Conservation (phyloP, 2,329 filamentous ascomycete genomes). For the Macrophomina pseudophaseolina region DNA sequence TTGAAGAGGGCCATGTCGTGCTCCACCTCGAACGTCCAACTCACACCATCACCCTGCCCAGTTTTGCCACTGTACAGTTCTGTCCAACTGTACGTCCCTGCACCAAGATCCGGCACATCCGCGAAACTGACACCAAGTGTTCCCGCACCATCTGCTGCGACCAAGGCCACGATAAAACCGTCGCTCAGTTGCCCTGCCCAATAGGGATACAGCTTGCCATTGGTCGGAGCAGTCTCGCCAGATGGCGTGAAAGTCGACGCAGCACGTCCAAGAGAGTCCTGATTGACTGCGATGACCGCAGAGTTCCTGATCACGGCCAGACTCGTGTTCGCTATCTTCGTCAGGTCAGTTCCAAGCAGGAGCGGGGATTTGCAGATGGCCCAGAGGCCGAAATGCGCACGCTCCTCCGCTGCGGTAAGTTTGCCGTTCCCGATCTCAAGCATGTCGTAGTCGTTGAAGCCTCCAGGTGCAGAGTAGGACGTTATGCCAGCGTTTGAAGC, state of each 20-base stretch:
- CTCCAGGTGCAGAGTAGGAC: conserved; percentile 33
- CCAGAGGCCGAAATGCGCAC: conserved; percentile 54
- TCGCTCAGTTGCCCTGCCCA: conserved; percentile 31
- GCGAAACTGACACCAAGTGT: conserved; percentile 30
- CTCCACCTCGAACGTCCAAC: conserved; percentile 22
- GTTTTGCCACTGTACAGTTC: conserved; percentile 30
- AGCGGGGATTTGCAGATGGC: conserved; percentile 53
- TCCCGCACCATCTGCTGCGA: conserved; percentile 28
- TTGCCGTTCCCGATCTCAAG: conserved; percentile 29
- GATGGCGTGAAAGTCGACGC: conserved; percentile 30
- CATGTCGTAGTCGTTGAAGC: conserved; percentile 39
- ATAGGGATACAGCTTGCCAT: conserved; percentile 30
- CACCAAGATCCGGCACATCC: conserved; percentile 31
- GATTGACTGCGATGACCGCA: conserved; percentile 51
- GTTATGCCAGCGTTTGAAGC: conserved; percentile 35
- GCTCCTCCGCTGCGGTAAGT: conserved; percentile 41
- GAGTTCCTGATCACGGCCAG: conserved; percentile 49
- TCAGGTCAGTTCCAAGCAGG: conserved; percentile 49
- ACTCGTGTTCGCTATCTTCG: conserved; percentile 39
- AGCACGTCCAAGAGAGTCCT: conserved; percentile 37
- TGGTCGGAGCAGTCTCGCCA: conserved; percentile 28
- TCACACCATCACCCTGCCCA: conserved; percentile 28
- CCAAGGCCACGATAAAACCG: conserved; percentile 30
- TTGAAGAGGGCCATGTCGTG: conserved; percentile 32
- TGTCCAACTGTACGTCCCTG: conserved; percentile 30